Evolutionary conservation across 176 grass and related monocot species (phyloP), one percentile per base, ranked within the genome.

Genomic region (Typha latifolia): DNA sequence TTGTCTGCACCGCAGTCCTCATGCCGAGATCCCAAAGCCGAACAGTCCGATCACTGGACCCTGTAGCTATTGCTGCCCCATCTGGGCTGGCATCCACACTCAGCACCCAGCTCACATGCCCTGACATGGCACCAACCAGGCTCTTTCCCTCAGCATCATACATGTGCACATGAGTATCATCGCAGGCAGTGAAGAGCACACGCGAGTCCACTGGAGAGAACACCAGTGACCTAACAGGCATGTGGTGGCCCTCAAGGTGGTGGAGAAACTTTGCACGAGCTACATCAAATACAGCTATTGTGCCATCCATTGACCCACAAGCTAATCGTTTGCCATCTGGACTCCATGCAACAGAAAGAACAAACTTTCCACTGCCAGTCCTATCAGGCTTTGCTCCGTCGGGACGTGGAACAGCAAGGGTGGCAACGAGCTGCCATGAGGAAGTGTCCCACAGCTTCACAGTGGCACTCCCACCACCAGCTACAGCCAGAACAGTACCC

Each of bases 381-480:
- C 70, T 81, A 72, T 92, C 85, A 27, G 94, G 78, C 13, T 75
- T 78, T 66, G 88, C 77, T 49, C 84, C 83, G 55, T 96, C 93
- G 0, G 81, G 88, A 6, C 83, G 80, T 0, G 93, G 93, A 23
- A 92, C 93, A 7, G 75, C 3, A 27, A 97, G 72, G 52, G 51
- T 97, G 49, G 83, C 50, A 37, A 88, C 77, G 6, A 87, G 70
- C 51, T 90, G 73, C 89, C 89, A 92, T 14, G 78, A 78, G 66
- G 90, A 78, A 2, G 94, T 97, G 61, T 90, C 85, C 93, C 88
- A 97, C 32, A 92, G 63, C 81, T 97, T 97, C 27, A 97, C 69
- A 13, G 83, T 79, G 18, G 74, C 85, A 77, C 89, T 92, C 19
- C 88, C 88, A 82, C 94, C 94, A 70, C 88, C 89, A 69, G 88